Conservation (phyloP, 257 asterid genomes). For the Plantago elongata region DNA sequence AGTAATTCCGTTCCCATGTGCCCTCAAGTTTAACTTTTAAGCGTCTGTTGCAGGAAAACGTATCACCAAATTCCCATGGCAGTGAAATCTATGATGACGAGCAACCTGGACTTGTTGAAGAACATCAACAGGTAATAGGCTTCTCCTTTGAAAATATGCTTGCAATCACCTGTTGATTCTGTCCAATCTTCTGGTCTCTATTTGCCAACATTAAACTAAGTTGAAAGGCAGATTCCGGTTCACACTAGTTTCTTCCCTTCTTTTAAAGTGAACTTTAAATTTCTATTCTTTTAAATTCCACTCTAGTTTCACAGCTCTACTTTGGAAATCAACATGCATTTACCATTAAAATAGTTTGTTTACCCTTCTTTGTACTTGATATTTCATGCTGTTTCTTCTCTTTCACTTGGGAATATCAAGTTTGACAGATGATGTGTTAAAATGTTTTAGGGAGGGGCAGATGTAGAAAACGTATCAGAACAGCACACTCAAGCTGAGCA, state of each 20-base stretch:
- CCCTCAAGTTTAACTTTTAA: constrained; percentile 9
- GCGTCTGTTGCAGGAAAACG: constrained; percentile 40
- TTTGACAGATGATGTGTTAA: neutral
- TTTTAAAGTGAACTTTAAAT: too few species aligned
- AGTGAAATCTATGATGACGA: constrained; percentile 29
- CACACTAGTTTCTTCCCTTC: too few species aligned
- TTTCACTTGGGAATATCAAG: neutral
- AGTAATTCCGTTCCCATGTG: neutral
- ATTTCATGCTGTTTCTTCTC: neutral
- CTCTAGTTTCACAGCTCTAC: too few species aligned
- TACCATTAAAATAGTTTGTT: too few species aligned
- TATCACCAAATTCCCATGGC: constrained; percentile 28
- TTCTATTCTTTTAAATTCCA: too few species aligned
- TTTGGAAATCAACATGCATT: too few species aligned
- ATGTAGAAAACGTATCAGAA: constrained; percentile 28
- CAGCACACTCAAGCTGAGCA: constrained; percentile 26
- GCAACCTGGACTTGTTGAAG: constrained; percentile 29
- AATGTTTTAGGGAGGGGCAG: constrained; percentile 27
- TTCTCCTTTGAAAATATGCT: neutral
- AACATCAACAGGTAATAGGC: constrained; percentile 39
- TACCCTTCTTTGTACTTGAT: neutral
- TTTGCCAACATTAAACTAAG: too few species aligned
- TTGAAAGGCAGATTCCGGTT: too few species aligned
- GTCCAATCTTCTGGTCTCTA: too few species aligned
- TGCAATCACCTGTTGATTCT: too few species aligned